phyloP scores from a whole-genome alignment of 2,329 filamentous ascomycete species.

The Aureobasidium subglaciale region DNA sequence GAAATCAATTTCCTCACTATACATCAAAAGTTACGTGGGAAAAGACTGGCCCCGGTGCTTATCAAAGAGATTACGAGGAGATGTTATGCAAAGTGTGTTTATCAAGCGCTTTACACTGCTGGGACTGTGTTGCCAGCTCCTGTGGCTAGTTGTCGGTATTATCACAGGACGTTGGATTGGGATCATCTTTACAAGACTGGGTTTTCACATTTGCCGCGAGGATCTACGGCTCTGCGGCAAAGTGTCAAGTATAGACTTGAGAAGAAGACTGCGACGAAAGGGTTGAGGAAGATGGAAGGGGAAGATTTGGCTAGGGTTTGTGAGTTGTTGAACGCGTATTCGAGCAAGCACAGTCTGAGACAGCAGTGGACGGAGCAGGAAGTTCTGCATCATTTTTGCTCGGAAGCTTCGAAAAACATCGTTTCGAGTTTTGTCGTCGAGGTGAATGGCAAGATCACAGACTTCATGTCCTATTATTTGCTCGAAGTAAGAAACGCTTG shows the following conservation, averaged over 20 bases:
- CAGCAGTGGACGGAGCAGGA: too few relatives aligned
- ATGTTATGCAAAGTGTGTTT: constrained; percentile 78
- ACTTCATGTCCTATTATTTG: too few relatives aligned
- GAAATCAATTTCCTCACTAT: constrained; percentile 98
- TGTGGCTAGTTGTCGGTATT: constrained; percentile 88
- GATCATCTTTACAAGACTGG: constrained; percentile 89
- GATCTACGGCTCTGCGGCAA: constrained; percentile 53
- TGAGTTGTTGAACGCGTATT: too few relatives aligned
- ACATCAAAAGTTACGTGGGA: constrained; percentile 92
- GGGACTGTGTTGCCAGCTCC: constrained; percentile 86
- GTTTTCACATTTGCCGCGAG: constrained; percentile 78
- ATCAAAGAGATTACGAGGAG: constrained; percentile 96
- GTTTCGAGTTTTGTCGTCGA: too few relatives aligned
- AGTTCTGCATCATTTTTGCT: too few relatives aligned
- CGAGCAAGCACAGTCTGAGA: too few relatives aligned
- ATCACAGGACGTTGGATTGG: constrained; percentile 90
- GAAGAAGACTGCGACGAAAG: too few relatives aligned
- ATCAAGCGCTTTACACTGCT: constrained; percentile 92
- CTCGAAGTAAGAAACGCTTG: too few relatives aligned
- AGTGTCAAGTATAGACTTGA: background rate
- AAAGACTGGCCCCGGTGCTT: constrained; percentile 83
- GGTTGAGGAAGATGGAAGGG: too few relatives aligned
- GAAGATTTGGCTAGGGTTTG: too few relatives aligned
- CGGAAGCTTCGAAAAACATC: too few relatives aligned
- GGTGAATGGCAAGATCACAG: too few relatives aligned